These are phyloP conservation scores for Usnea hakonensis DNA, from an alignment of 495 filamentous ascomycete species.

Conservation along the genomic window DNA sequence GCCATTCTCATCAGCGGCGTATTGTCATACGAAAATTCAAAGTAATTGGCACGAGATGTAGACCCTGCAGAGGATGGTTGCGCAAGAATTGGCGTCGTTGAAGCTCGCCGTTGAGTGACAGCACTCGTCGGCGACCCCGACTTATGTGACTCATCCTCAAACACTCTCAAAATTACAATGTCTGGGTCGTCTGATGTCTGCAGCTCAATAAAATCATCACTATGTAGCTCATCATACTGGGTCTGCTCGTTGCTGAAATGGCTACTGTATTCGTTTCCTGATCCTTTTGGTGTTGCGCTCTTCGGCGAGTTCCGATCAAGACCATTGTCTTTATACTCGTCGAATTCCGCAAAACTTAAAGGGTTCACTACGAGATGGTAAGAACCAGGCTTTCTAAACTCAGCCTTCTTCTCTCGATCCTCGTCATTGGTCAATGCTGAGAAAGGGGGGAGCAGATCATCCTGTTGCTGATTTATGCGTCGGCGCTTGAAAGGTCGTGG, in stretches of 20 bases:
- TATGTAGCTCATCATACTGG: neutral
- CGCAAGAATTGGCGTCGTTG: constrained; percentile 9
- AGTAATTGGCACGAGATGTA: constrained; percentile 14
- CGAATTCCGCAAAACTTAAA: constrained; percentile 45
- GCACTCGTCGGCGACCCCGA: constrained; percentile 19
- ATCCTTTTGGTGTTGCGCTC: neutral
- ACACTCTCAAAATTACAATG: constrained; percentile 26
- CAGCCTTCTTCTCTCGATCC: constrained; percentile 52
- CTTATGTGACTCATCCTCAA: constrained; percentile 40
- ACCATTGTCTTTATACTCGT: constrained; percentile 42
- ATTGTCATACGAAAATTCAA: constrained; percentile 15
- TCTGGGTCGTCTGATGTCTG: constrained; percentile 15
- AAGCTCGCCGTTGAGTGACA: constrained; percentile 2
- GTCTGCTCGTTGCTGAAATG: constrained; percentile 2
- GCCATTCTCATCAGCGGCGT: constrained; percentile 21
- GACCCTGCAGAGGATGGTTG: constrained; percentile 6
- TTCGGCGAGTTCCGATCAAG: constrained; percentile 23
- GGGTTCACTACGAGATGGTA: constrained; percentile 51
- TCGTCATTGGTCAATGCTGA: constrained; percentile 50
- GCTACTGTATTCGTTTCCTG: neutral
- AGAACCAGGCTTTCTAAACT: constrained; percentile 44
- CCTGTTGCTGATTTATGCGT: constrained; percentile 27
- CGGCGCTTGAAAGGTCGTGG: constrained; percentile 19
- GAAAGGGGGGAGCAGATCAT: constrained; percentile 46
- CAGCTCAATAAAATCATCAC: neutral